phyloP scores from a whole-genome alignment of 2,329 filamentous ascomycete species.

The Sclerotinia borealis region DNA sequence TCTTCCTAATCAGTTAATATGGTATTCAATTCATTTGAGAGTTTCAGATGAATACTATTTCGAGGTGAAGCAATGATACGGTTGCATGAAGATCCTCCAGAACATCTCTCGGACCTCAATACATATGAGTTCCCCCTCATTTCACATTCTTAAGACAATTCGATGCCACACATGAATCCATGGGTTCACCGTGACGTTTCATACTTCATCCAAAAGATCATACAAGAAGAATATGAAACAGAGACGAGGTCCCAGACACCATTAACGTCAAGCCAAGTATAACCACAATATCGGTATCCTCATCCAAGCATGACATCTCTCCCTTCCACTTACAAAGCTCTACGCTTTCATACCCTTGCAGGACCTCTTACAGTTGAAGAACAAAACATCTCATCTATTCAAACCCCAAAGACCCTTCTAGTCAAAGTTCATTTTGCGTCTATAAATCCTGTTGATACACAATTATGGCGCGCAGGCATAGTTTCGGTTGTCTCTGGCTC shows the following conservation, averaged over 20 bases:
- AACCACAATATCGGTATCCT: no score
- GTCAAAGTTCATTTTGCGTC: conserved; percentile 29
- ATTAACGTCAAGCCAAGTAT: background rate
- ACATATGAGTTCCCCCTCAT: background rate
- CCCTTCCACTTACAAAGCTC: conserved; percentile 10
- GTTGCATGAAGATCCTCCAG: no score
- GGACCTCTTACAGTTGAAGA: conserved; percentile 22
- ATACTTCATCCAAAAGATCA: background rate
- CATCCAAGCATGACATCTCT: conserved; percentile 5
- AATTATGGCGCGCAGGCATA: conserved; percentile 27
- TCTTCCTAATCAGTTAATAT: no score
- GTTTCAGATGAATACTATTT: no score
- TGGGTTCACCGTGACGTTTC: background rate
- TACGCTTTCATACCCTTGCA: conserved; percentile 20
- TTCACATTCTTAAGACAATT: background rate
- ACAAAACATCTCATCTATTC: conserved; percentile 20
- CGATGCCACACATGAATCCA: background rate
- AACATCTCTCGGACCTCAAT: background rate
- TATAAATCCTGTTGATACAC: conserved; percentile 30
- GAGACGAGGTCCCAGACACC: background rate
- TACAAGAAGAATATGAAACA: background rate
- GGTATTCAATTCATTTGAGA: no score
- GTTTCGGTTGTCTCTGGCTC: conserved; percentile 26
- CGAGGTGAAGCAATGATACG: no score
- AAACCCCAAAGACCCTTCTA: conserved; percentile 23